Conservation (phyloP, 495 filamentous ascomycete species). For the Xylaria palmicola region DNA sequence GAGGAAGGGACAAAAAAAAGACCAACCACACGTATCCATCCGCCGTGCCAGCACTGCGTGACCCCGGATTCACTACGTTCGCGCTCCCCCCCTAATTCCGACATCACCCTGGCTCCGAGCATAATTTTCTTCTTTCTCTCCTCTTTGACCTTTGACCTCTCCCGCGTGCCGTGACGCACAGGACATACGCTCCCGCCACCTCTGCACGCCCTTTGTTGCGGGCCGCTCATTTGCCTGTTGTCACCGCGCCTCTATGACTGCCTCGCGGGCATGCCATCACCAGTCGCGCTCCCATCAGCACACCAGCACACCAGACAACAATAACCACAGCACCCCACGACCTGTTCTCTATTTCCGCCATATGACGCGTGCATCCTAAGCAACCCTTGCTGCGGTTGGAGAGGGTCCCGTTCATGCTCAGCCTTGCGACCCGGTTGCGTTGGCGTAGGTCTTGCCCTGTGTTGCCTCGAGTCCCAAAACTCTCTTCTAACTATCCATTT, state of each 20-base stretch:
- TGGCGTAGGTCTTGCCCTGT: constrained; percentile 10
- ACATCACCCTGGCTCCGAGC: neutral
- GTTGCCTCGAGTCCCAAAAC: neutral
- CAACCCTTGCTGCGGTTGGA: constrained; percentile 11
- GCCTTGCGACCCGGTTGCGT: constrained; percentile 1
- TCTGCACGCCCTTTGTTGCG: constrained; percentile 10
- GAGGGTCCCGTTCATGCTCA: constrained; percentile 4
- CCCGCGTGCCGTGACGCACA: constrained; percentile 4
- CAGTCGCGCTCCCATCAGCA: neutral
- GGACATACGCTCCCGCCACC: neutral
- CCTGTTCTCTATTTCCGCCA: neutral
- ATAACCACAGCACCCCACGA: neutral
- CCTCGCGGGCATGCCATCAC: neutral
- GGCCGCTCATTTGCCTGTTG: neutral
- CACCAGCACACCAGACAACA: neutral
- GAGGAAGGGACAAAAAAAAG: neutral
- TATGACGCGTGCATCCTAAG: constrained; percentile 16
- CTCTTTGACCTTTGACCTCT: neutral
- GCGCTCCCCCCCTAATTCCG: constrained; percentile 9
- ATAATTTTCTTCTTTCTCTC: constrained; percentile 1
- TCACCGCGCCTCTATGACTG: constrained; percentile 1
- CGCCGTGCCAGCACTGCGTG: neutral
- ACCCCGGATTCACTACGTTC: constrained; percentile 15
- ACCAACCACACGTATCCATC: neutral
- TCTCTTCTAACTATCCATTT: constrained; percentile 7